Percentiles rank a stretch among this genome's conserved stretches.
These are phyloP conservation scores for Apiotrichum brassicae DNA, from an alignment of 1,284 basidiomycete species.

Conservation along the genomic window DNA sequence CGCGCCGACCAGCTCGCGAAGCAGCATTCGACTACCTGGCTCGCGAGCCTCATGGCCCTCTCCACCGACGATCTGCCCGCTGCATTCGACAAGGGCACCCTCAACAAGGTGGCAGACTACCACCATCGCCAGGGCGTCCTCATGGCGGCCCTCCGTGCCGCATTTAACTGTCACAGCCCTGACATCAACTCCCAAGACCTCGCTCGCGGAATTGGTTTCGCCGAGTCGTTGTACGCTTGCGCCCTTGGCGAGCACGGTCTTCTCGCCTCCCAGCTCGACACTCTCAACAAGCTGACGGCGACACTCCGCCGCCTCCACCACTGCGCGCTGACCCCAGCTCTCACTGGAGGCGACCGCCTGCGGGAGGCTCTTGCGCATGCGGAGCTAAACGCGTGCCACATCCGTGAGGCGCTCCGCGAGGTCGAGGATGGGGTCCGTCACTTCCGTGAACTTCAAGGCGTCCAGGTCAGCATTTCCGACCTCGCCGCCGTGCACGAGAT, in stretches of 20 bases:
- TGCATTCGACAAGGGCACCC: constrained; percentile 16
- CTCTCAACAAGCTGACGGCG: constrained; percentile 6
- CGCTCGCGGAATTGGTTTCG: constrained; percentile 66
- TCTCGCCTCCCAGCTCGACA: constrained; percentile 7
- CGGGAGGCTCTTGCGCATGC: constrained; percentile 14
- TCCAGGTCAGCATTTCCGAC: constrained; percentile 18
- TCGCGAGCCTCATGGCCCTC: constrained; percentile 51
- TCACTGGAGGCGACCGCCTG: constrained; percentile 22
- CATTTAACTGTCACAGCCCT: constrained; percentile 64
- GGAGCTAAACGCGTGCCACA: constrained; percentile 18
- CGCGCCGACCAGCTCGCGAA: constrained; percentile 63
- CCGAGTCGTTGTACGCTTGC: constrained; percentile 69
- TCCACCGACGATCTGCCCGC: constrained; percentile 14
- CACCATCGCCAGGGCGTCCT: constrained; percentile 63
- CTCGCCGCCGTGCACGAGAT: constrained; percentile 23
- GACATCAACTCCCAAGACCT: constrained; percentile 82
- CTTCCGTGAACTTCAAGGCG: constrained; percentile 34
- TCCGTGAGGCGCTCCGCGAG: constrained; percentile 28
- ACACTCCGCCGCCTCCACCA: constrained; percentile 17
- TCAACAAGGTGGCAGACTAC: constrained; percentile 56
- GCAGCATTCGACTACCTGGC: constrained; percentile 61
- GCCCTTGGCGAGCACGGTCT: constrained; percentile 51
- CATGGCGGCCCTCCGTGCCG: constrained; percentile 63
- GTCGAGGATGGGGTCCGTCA: constrained; percentile 29
- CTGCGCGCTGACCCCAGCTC: constrained; percentile 16